These are phyloP conservation scores for Calonectria pseudoturangicola DNA, from an alignment of 2,329 filamentous ascomycete genomes.

Conservation along the genomic window DNA sequence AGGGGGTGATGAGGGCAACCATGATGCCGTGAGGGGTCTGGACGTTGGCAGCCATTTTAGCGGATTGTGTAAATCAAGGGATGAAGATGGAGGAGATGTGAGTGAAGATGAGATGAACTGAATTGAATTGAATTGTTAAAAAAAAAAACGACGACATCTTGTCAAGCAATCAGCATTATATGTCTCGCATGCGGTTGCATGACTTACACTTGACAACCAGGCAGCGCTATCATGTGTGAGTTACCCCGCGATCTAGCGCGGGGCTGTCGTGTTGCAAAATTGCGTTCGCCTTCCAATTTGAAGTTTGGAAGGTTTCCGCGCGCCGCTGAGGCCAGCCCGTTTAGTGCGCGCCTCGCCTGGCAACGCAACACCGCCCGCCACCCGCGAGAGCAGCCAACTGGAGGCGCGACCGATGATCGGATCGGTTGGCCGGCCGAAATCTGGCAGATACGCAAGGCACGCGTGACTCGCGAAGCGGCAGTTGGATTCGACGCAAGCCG, in stretches of 20 bases:
- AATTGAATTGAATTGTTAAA: neutral
- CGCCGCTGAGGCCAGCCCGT: neutral
- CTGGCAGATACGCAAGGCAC: neutral
- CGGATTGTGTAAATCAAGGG: neutral
- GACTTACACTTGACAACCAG: conserved; percentile 11
- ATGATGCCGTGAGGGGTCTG: conserved; percentile 63
- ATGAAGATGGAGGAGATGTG: neutral
- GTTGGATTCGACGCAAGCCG: neutral
- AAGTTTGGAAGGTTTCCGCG: conserved; percentile 52
- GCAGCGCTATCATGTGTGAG: neutral
- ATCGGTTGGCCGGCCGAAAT: conserved; percentile 8
- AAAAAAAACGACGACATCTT: neutral
- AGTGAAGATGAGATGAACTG: conserved; percentile 13
- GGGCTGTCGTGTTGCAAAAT: neutral
- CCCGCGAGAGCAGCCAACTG: neutral
- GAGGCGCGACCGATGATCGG: conserved; percentile 17
- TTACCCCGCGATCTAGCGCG: conserved; percentile 43
- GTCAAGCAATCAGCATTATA: conserved; percentile 31
- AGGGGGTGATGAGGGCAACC: conserved; percentile 69
- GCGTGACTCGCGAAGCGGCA: conserved; percentile 1
- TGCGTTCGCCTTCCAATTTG: conserved; percentile 22
- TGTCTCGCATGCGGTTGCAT: neutral
- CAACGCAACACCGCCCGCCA: neutral
- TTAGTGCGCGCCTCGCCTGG: neutral
- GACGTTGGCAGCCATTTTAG: conserved; percentile 47